Conservation (phyloP, 2,329 filamentous ascomycete genomes). For the Hypoxylon sp. region DNA sequence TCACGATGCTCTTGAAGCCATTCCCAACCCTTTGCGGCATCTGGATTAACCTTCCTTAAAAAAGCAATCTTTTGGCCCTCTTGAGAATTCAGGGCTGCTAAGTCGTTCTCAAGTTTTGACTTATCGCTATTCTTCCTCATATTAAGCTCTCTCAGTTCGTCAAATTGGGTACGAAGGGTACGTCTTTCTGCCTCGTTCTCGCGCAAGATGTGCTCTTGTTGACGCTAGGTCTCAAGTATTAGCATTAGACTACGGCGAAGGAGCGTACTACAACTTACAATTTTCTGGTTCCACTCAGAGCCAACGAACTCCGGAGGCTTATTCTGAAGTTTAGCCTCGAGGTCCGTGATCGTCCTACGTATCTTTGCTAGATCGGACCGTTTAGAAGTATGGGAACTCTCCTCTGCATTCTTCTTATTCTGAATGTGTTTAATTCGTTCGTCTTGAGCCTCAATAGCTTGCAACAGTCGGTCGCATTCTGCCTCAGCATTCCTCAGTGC, state of each 20-base stretch:
- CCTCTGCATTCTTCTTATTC: slow-evolving; percentile 66
- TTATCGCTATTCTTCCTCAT: slow-evolving; percentile 59
- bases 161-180: slow-evolving; percentile 54
- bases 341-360: slow-evolving; percentile 70
- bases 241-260: slow-evolving; percentile 29
- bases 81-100: slow-evolving; percentile 77
- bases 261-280: slow-evolving; percentile 67
- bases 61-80: slow-evolving; percentile 80
- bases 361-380: slow-evolving; percentile 58
- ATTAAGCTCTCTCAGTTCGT: slow-evolving; percentile 61
- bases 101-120: slow-evolving; percentile 61
- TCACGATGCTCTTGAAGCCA: slow-evolving; percentile 83
- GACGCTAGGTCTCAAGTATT: slow-evolving; percentile 63
- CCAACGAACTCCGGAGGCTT: slow-evolving; percentile 77
- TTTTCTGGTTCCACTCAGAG: slow-evolving; percentile 78
- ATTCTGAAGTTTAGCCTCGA: slow-evolving; percentile 75
- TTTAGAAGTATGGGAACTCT: slow-evolving; percentile 64
- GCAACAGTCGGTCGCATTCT: slow-evolving; percentile 62
- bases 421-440: slow-evolving; percentile 63
- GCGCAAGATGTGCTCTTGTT: slow-evolving; percentile 70
- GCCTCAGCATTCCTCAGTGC: slow-evolving; percentile 69
- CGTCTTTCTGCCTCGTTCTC: slow-evolving; percentile 64
- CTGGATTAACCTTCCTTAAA: slow-evolving; percentile 71
- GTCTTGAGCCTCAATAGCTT: slow-evolving; percentile 55
- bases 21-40: slow-evolving; percentile 80